These are phyloP conservation scores for Chaetoscypha palmicola DNA, from an alignment of 2,329 filamentous ascomycete species.

Conservation along the genomic window DNA sequence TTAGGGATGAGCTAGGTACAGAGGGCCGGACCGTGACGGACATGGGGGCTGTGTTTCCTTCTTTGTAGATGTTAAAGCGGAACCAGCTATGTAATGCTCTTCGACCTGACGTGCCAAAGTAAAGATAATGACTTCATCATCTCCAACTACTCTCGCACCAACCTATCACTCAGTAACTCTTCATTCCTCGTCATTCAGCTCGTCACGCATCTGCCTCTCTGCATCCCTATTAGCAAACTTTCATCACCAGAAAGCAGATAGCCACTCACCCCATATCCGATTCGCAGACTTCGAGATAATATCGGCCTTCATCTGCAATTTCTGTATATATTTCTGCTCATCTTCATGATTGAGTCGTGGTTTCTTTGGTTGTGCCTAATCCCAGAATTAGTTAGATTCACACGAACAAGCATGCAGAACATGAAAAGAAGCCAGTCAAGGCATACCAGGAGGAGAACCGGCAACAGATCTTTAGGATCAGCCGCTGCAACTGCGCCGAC, in stretches of 20 bases:
- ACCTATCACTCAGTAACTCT: too few species aligned
- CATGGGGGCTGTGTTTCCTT: too few species aligned
- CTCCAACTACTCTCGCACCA: too few species aligned
- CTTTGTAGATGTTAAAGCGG: too few species aligned
- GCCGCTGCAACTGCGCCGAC: slow-evolving; percentile 63
- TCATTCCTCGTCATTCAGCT: slow-evolving; percentile 18
- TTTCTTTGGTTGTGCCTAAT: slow-evolving; percentile 62
- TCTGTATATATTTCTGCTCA: slow-evolving; percentile 54
- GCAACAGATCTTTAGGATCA: slow-evolving; percentile 58
- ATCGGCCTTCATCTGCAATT: slow-evolving; percentile 58
- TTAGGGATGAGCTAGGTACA: too few species aligned
- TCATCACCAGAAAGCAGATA: neutral
- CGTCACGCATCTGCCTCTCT: slow-evolving; percentile 21
- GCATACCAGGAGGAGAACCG: slow-evolving; percentile 62
- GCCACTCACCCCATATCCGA: slow-evolving; percentile 49
- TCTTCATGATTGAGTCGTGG: slow-evolving; percentile 48
- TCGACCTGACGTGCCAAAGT: too few species aligned
- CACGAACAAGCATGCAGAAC: slow-evolving; percentile 1
- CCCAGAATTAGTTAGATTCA: slow-evolving; percentile 5
- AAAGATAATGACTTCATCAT: too few species aligned
- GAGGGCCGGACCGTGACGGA: too few species aligned
- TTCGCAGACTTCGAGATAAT: slow-evolving; percentile 63
- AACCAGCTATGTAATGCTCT: too few species aligned
- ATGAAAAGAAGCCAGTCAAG: neutral
- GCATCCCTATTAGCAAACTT: neutral